Percentiles rank a stretch among this genome's conserved stretches.
Evolutionary conservation across 1,284 basidiomycete species (phyloP).

Genomic region (Heterobasidion parviporum): DNA sequence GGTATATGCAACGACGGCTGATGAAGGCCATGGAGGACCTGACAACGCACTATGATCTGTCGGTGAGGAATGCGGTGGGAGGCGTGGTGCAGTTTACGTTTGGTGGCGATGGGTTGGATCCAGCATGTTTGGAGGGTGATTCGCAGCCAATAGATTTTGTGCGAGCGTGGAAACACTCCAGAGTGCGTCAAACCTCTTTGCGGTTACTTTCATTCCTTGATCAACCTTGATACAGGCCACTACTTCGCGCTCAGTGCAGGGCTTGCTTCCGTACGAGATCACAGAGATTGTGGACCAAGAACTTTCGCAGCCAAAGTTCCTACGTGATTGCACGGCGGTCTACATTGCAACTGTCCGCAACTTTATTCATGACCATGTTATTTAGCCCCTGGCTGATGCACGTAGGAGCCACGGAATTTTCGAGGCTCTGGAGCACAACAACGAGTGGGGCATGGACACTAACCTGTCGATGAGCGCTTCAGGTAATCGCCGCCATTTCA

Average conservation of each 20-base stretch:
- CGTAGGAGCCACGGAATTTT: slow-evolving; percentile 81
- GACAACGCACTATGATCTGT: slow-evolving; percentile 93
- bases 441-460: slow-evolving; percentile 73
- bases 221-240: slow-evolving; percentile 39
- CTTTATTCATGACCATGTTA: slow-evolving; percentile 70
- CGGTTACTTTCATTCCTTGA: background rate
- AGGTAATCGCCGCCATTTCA: slow-evolving; percentile 32
- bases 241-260: slow-evolving; percentile 45
- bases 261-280: slow-evolving; percentile 86
- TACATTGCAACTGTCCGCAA: slow-evolving; percentile 73
- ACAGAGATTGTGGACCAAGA: slow-evolving; percentile 64
- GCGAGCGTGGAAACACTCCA: slow-evolving; percentile 84
- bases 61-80: slow-evolving; percentile 93
- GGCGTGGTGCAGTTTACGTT: slow-evolving; percentile 97
- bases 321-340: slow-evolving; percentile 63
- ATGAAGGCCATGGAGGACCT: slow-evolving; percentile 99
- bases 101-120: slow-evolving; percentile 96
- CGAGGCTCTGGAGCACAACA: slow-evolving; percentile 67
- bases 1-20: slow-evolving; percentile 97
- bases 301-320: slow-evolving; percentile 53
- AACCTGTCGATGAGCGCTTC: slow-evolving; percentile 73
- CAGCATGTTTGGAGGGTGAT: slow-evolving; percentile 92
- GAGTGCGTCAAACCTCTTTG: slow-evolving; percentile 42
- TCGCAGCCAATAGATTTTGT: slow-evolving; percentile 87
- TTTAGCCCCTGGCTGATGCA: slow-evolving; percentile 58